Conservation (phyloP, 257 asterid genomes). For the Sherardia arvensis region DNA sequence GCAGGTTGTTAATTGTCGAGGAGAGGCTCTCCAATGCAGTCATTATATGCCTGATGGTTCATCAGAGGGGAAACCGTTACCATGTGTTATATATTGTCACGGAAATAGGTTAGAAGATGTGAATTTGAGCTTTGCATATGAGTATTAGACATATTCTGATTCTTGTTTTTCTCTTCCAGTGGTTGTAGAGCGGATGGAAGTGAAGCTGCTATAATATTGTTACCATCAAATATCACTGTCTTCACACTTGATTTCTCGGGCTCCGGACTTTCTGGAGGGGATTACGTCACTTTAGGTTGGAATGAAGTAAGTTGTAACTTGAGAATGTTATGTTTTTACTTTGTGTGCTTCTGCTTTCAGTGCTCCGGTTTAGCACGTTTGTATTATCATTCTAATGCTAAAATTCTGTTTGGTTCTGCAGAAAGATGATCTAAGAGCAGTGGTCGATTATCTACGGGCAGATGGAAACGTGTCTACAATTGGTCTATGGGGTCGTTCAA, state of each 20-base stretch:
- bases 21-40: conserved; percentile 78
- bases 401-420: conserved; percentile 27
- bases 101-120: conserved; percentile 71
- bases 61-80: conserved; percentile 63
- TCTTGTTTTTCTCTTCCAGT: conserved; percentile 25
- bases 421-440: conserved; percentile 89
- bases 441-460: conserved; percentile 59
- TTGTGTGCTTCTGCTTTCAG: background rate
- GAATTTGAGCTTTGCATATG: background rate
- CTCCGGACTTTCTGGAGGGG: conserved; percentile 96
- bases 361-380: background rate
- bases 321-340: no score
- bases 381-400: background rate
- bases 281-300: conserved; percentile 90
- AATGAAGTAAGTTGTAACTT: conserved; percentile 60
- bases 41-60: conserved; percentile 70
- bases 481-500: conserved; percentile 98
- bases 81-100: conserved; percentile 91
- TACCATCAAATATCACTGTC: conserved; percentile 79
- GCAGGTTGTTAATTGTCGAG: conserved; percentile 75
- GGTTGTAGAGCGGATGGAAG: conserved; percentile 98
- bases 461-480: conserved; percentile 83
- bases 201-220: conserved; percentile 90
- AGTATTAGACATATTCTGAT: background rate
- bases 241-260: conserved; percentile 93